Evolutionary conservation across 371 early-diverging fungal species (phyloP).

Genomic region (Mucor plumbeus): DNA sequence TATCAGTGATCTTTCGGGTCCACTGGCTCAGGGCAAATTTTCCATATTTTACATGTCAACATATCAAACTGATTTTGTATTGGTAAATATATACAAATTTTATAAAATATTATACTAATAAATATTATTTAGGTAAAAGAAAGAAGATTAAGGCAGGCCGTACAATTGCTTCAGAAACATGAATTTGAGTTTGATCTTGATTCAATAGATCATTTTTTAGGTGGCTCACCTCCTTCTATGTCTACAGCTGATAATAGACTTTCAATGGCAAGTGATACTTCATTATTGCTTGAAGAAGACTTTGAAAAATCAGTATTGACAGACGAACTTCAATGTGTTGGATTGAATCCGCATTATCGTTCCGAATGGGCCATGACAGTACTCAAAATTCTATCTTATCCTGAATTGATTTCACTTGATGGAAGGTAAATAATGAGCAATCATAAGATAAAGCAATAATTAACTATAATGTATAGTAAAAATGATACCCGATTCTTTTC

Average conservation of each 20-base stretch:
- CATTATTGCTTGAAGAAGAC: constrained; percentile 30
- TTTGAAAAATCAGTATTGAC: constrained; percentile 46
- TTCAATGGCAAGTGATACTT: constrained; percentile 10
- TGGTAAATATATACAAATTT: too few species aligned
- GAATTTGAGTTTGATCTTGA: constrained; percentile 61
- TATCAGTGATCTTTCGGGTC: constrained; percentile 74
- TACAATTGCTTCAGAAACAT: constrained; percentile 56
- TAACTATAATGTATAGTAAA: constrained; percentile 13
- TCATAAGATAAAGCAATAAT: background rate
- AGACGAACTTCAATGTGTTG: constrained; percentile 66
- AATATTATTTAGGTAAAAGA: constrained; percentile 62
- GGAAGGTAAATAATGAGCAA: constrained; percentile 20
- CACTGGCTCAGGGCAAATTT: constrained; percentile 69
- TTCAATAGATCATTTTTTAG: constrained; percentile 36
- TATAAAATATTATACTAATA: too few species aligned
- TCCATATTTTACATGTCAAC: constrained; percentile 76
- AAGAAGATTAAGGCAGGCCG: constrained; percentile 60
- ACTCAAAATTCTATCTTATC: constrained; percentile 70
- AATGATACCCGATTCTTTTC: constrained; percentile 64
- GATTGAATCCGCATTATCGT: constrained; percentile 60
- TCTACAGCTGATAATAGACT: background rate
- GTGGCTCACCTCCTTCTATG: constrained; percentile 11
- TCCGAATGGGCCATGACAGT: constrained; percentile 64
- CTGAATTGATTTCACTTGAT: constrained; percentile 41
- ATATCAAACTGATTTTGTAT: constrained; percentile 76